phyloP scores from a whole-genome alignment of 2,329 filamentous ascomycete species.

The Apiospora koreana region DNA sequence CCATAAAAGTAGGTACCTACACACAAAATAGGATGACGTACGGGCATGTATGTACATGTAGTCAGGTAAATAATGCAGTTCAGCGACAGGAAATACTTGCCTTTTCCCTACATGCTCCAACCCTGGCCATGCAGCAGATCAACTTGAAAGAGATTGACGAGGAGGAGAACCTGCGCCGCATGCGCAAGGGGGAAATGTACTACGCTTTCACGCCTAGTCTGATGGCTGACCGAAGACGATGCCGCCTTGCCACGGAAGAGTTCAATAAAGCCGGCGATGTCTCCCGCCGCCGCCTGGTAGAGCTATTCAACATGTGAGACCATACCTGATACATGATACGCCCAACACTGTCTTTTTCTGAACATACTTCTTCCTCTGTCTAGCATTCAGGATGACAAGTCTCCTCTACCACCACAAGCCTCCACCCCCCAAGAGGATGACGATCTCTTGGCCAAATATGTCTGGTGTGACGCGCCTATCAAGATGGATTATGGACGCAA shows the following conservation, averaged over 20 bases:
- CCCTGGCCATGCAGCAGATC: slow-evolving; percentile 15
- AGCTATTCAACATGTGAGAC: slow-evolving; percentile 71
- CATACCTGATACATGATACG: background rate
- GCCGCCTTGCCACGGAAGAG: slow-evolving; percentile 58
- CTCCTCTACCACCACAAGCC: slow-evolving; percentile 61
- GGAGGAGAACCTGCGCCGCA: slow-evolving; percentile 53
- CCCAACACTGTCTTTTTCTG: slow-evolving; percentile 12
- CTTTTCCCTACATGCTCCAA: background rate
- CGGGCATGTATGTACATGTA: background rate
- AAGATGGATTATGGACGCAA: slow-evolving; percentile 79
- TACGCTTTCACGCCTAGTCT: slow-evolving; percentile 72
- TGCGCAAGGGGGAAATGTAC: slow-evolving; percentile 72
- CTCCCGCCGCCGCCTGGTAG: slow-evolving; percentile 61
- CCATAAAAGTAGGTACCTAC: background rate
- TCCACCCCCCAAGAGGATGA: slow-evolving; percentile 65
- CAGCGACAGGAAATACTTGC: too few relatives aligned
- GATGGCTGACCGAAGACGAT: slow-evolving; percentile 61
- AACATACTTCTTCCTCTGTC: slow-evolving; percentile 3
- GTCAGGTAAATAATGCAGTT: background rate
- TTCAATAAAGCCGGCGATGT: slow-evolving; percentile 66
- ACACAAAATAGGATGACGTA: too few relatives aligned
- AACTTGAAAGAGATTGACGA: slow-evolving; percentile 36
- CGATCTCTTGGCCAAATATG: slow-evolving; percentile 60
- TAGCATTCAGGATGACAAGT: slow-evolving; percentile 64
- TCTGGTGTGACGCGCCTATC: slow-evolving; percentile 71